Evolutionary conservation across 2,329 filamentous ascomycete genomes (phyloP), one percentile per base, ranked within the genome.

Genomic region (Fusarium siculi): DNA sequence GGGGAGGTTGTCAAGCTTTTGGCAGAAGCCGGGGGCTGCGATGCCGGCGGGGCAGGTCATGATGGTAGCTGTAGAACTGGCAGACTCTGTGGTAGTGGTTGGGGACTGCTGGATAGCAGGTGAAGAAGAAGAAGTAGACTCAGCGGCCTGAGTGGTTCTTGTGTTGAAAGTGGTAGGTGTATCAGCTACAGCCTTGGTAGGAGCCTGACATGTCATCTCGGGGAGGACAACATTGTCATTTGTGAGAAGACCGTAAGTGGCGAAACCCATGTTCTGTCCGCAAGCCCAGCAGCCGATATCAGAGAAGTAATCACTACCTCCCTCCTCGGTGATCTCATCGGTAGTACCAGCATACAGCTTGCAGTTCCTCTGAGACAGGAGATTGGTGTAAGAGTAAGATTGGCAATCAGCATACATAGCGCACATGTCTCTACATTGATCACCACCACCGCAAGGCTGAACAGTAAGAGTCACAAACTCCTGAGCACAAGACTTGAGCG

Each of bases 261-360:
- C n/a, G 18, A 65, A 65, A 4, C 62, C 57, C 56, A 65, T 65
- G 11, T 65, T 65, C 46, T 52, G n/a, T 23, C 62, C 62, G 36
- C 62, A 65, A 53, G 62, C 62, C 40, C 28, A 65, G n/a, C 57
- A 63, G 19, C 62, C 62, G 1, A 65, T 30, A 21, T 65, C 57
- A 9, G 46, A 52, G 32, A 65, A 65, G n/a, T 65, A 65, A 2
- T 65, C 62, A 1, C 23, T 19, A 2, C 62, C 62, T 1, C 62
- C 62, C 7, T 65, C 57, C 4, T 65, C 56, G 0, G 44, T 18
- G 5, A 65, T 65, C 25, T 65, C 62, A 25, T 46, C 30, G 4
- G 36, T 44, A 23, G 62, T 53, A 4, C 37, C 62, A 5, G 62
- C 39, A 12, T 34, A 65, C 3, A 65, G 16, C 18, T 53, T 39